These are phyloP conservation scores for Lasiosphaeria hispida DNA, from an alignment of 495 filamentous ascomycete genomes.

Conservation along the genomic window DNA sequence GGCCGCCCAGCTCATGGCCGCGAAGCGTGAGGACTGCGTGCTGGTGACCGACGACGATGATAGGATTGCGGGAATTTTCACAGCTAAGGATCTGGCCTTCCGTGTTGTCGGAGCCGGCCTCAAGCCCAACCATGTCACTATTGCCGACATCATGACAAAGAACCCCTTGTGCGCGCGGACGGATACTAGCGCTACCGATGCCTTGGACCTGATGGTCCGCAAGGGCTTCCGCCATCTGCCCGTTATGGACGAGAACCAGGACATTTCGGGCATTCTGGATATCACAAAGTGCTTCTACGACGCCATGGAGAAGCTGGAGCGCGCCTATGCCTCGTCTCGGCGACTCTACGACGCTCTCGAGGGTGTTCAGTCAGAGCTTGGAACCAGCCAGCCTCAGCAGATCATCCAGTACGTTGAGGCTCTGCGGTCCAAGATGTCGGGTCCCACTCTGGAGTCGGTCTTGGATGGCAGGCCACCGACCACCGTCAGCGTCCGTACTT, in stretches of 20 bases:
- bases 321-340: conserved; percentile 92
- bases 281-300: conserved; percentile 99
- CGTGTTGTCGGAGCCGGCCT: conserved; percentile 91
- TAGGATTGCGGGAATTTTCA: conserved; percentile 96
- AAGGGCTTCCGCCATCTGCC: conserved; percentile 97
- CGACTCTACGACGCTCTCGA: conserved; percentile 97
- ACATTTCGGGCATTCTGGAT: conserved; percentile 96
- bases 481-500: conserved; percentile 91
- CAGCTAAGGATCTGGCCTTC: conserved; percentile 97
- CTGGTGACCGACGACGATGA: conserved; percentile 98
- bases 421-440: conserved; percentile 92
- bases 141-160: conserved; percentile 99
- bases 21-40: conserved; percentile 98
- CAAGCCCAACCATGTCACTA: conserved; percentile 84
- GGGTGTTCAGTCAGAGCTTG: conserved; percentile 97
- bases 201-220: conserved; percentile 93
- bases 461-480: conserved; percentile 87
- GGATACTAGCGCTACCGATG: conserved; percentile 96
- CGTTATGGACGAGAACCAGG: conserved; percentile 99
- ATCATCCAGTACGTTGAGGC: conserved; percentile 99
- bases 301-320: conserved; percentile 98
- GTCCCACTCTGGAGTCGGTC: conserved; percentile 92
- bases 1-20: conserved; percentile 97
- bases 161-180: conserved; percentile 96
- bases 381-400: conserved; percentile 94